Base-by-base conservation (phyloP, 495 filamentous ascomycete species). In the Penicillium pulvis region DNA sequence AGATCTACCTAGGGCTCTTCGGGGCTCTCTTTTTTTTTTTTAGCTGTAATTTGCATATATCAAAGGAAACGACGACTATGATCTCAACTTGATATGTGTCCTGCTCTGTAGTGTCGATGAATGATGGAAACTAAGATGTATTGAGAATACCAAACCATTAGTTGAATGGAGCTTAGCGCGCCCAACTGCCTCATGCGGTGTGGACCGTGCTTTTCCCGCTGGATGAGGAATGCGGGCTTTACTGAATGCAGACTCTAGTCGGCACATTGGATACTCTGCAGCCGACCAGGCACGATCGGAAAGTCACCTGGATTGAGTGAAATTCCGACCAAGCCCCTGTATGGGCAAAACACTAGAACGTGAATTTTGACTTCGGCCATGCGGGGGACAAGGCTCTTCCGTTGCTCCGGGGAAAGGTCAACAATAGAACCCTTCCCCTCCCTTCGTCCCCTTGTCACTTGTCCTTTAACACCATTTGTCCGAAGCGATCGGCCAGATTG, bases 401-500 rank as follows among this genome's bases (percentile, higher is more conserved):
- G 74, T 78, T 78, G 66, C 71, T 69, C 75, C 75, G 75, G 75
- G 65, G 64, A 71, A 74, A 63, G 57, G 58, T 60, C 55, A 57
- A 28, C 19, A 17, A 48, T 60, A 52, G 57, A 6, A 20, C 16
- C 45, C n/a, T 49, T 12, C 24, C 33, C 33, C 36, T 35, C 31
- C 35, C 36, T 49, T 51, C 33, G 14, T n/a, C 23, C 44, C 30
- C 36, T 33, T 50, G 44, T 42, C 24, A n/a, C 16, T 49, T 20
- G 17, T 55, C 51, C 33, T 42, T 50, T n/a, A 24, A 53, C 47
- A 61, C 62, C 62, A 61, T 65, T 65, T 49, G 58, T 56, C 62
- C 62, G 62, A 65, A 47, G 42, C 46, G 41, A 55, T 35, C 55
- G 50, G 33, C 35, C n/a, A 20, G 20, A 26, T 41, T 41, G 14